A percentile compares a stretch with the other conserved stretches of the same genome.
These are phyloP conservation scores for Beta corolliflora DNA, from an alignment of 179 eudicot genomes.

Conservation along the genomic window DNA sequence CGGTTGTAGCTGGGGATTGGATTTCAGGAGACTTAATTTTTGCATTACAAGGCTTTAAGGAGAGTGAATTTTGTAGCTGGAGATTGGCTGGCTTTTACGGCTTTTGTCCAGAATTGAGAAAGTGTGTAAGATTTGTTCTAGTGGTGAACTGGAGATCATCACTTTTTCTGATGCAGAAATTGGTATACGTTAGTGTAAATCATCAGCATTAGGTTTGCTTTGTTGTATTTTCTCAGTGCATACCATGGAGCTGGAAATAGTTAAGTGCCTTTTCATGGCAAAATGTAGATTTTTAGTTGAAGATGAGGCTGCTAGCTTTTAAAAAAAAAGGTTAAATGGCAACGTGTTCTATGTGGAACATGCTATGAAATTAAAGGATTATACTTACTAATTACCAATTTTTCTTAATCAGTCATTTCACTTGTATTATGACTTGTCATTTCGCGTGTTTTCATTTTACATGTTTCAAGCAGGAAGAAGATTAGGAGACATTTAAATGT, in stretches of 20 bases:
- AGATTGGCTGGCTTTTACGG: not conserved
- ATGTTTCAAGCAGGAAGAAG: too few relatives aligned
- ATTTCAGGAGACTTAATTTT: slow-evolving; percentile 7
- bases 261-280: not conserved
- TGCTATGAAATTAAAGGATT: too few relatives aligned
- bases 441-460: too few relatives aligned
- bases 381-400: too few relatives aligned
- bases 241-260: slow-evolving; percentile 15
- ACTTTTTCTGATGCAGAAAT: slow-evolving; percentile 13
- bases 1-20: not conserved
- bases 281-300: slow-evolving; percentile 11
- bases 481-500: too few relatives aligned
- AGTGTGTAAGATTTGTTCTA: slow-evolving; percentile 16
- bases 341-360: too few relatives aligned
- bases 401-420: not conserved
- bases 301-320: not conserved
- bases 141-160: slow-evolving; percentile 23
- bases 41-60: slow-evolving; percentile 14
- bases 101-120: slow-evolving; percentile 16
- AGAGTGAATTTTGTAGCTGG: slow-evolving; percentile 12
- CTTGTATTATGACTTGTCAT: too few relatives aligned
- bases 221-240: slow-evolving; percentile 20
- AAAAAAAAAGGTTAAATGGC: not conserved
- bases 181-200: slow-evolving; percentile 15
- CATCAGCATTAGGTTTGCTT: slow-evolving; percentile 20